These are phyloP conservation scores for Musa troglodytarum DNA, from an alignment of 176 grass and related monocot genomes.

Conservation along the genomic window DNA sequence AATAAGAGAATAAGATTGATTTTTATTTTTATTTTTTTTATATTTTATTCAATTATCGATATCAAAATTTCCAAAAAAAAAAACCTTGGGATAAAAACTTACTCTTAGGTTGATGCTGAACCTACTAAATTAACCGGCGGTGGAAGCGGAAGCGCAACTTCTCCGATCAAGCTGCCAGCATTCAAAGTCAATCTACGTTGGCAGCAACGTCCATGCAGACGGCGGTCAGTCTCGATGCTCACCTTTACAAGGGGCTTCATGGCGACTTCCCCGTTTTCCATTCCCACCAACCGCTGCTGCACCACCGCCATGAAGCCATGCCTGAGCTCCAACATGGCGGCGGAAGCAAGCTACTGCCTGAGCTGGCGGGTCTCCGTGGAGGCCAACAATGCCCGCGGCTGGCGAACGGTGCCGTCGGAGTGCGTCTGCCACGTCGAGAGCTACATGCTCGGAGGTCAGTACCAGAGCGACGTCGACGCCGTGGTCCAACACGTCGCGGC, in stretches of 20 bases:
- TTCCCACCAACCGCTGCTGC: conserved; percentile 22
- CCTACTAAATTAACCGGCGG: too few species aligned
- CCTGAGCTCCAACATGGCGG: conserved; percentile 18
- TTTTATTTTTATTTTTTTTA: too few species aligned
- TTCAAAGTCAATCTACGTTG: too few species aligned
- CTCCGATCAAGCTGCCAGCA: too few species aligned
- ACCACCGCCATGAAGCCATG: neutral
- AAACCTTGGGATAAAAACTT: too few species aligned
- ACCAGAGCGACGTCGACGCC: conserved; percentile 49
- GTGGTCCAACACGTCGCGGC: conserved; percentile 41
- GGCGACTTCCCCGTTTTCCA: neutral
- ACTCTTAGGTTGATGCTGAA: too few species aligned
- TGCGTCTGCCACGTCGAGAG: conserved; percentile 54
- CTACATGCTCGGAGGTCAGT: conserved; percentile 91
- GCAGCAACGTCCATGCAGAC: too few species aligned
- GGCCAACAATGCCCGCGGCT: conserved; percentile 69
- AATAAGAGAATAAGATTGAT: too few species aligned
- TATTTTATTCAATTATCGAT: too few species aligned
- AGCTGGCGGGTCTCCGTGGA: conserved; percentile 88
- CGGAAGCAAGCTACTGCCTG: conserved; percentile 41
- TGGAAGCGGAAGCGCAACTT: too few species aligned
- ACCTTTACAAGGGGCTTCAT: neutral
- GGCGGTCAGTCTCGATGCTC: too few species aligned
- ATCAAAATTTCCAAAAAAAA: too few species aligned
- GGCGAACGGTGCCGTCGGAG: conserved; percentile 59